A percentile compares a stretch with the other conserved stretches of the same genome.
Evolutionary conservation across 2,329 filamentous ascomycete genomes (phyloP).

Genomic region (Colletotrichum noveboracense): DNA sequence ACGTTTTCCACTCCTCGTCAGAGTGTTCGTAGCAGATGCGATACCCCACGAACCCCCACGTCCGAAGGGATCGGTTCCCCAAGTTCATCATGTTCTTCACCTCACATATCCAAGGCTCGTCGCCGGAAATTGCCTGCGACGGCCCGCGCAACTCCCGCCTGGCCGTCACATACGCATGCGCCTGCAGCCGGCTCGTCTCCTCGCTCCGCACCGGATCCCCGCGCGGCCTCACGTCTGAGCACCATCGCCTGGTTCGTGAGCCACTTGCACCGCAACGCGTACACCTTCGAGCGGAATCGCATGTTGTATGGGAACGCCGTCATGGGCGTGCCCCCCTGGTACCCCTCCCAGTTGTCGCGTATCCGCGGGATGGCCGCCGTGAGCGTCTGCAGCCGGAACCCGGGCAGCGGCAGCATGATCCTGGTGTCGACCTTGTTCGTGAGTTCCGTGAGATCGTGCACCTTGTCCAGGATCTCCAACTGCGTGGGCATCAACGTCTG

Average conservation of each 20-base stretch:
- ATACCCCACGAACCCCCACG: conserved; percentile 5
- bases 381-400: not conserved
- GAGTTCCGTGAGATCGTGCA: not conserved
- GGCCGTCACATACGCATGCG: not conserved
- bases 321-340: not conserved
- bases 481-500: not conserved
- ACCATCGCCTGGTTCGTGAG: not conserved
- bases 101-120: not conserved
- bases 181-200: not conserved
- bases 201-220: not conserved
- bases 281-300: not conserved
- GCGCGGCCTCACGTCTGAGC: not conserved
- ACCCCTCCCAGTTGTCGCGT: not conserved
- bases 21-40: conserved; percentile 5
- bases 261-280: not conserved
- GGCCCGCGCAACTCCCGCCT: conserved; percentile 3
- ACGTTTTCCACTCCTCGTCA: conserved; percentile 6
- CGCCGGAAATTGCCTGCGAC: not conserved
- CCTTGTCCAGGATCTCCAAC: not conserved
- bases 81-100: not conserved
- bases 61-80: not conserved
- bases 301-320: not conserved
- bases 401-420: conserved; percentile 3
- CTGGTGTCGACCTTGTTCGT: conserved; percentile 4
- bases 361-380: not conserved